Base-by-base conservation (phyloP, 768 basidiomycete genomes). In the Lactarius quietus region DNA sequence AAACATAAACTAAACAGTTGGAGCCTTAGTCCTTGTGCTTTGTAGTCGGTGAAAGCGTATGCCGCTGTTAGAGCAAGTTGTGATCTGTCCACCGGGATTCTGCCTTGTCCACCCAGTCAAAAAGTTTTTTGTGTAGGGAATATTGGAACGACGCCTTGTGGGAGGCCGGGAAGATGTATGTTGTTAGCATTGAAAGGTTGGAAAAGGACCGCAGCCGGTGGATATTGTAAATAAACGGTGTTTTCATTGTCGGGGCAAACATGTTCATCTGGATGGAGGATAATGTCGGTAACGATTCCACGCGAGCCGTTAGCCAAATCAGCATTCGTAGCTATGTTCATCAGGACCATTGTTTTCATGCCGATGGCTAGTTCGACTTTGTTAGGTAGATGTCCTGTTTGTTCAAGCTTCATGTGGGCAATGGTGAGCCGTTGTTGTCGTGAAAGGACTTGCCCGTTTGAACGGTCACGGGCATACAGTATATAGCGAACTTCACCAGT, bases 241-340 rank as follows among this genome's bases (percentile, higher is more conserved):
- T 15, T 18, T 6, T 15, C 1, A 12, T 18, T 41, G 9, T 18
- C 67, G 0, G 78, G 72, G 18, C 61, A 53, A 15, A 6, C 9
- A 3, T 1, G 1, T 8, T 70, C 68, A 61, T 80, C 74, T 0
- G 75, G 70, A 70, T 79, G 61, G 0, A 81, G 68, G 0, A 78
- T 57, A n/a, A 80, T 78, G 39, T 72, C 73, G 0, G 71, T 63
- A 1, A 80, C 74, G 15, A 68, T 65, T 0, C 78, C 78, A 1
- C 73, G 29, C 0, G 77, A 69, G 0, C 81, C 77, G 57, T 81
- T 82, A 0, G 80, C 74, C 0, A 82, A 57, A 39, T 81, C 80
- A 0, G 77, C 67, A 31, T 80, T 77, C 0, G 77, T 80, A n/a
- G 78, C 74, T 0, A 82, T 61, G 43, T 81, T 81, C 3, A 51